Base-by-base conservation (phyloP, 2,329 filamentous ascomycete genomes). In the Cladorrhinum sp. region DNA sequence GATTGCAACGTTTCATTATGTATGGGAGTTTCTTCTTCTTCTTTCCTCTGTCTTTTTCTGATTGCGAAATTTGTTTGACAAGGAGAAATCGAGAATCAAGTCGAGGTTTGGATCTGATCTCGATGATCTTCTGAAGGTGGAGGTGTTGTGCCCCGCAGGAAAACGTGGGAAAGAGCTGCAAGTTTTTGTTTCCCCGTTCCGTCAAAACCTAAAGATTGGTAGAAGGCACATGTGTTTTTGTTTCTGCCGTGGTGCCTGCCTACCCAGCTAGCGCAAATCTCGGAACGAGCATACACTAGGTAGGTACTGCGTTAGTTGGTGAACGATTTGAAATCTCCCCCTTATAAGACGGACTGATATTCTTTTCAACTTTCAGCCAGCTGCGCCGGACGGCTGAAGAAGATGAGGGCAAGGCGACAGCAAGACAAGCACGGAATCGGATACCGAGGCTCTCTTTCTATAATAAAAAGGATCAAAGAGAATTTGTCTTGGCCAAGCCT, bases 1-100 rank as follows among this genome's bases (percentile, higher is more conserved):
- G 64, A 67, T 67, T 69, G 66, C 64, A 69, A 69, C 67, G 67
- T 69, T 67, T 62, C 66, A 68, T 67, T 26, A 12, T 12, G n/a
- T 9, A 36, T 20, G 23, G 36, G 30, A 50, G n/a, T n/a, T n/a
- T n/a, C 18, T 18, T 36, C 16, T 42, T 28, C 33, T 16, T 18
- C 16, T 20, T 20, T 53, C n/a, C 30, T 30, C 42, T 36, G 14
- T 24, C 56, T 24, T 20, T 36, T 18, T n/a, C 4, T 4, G 10
- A 30, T 30, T 30, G 26, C 10, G 26, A 30, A 30, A 30, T 4
- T 30, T 30, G 26, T 4, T 30, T 30, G 26, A 30, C 10, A 10
- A 30, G 26, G 10, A 30, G n/a, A 30, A 30, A 30, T 30, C 4
- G 10, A 30, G 4, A 30, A 30, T 5, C 10, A 5, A 5, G 26